Conservation (phyloP, 192 early-diverging fungal genomes). For the Coemansia sp. region DNA sequence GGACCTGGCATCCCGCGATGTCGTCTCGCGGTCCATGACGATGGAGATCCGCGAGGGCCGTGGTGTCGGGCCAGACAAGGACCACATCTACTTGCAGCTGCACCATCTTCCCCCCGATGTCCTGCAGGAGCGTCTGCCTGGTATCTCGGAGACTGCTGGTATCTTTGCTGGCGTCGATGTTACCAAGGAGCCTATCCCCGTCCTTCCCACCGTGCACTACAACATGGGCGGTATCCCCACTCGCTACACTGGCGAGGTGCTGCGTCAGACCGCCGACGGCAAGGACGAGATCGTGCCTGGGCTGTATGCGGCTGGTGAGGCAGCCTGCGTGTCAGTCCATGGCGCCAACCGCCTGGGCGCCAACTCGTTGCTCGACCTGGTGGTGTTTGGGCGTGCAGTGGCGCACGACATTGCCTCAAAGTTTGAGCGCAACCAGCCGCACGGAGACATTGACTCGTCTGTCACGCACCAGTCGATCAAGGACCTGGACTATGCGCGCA, state of each 20-base stretch:
- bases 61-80: conserved; percentile 94
- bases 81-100: conserved; percentile 97
- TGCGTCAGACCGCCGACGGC: conserved; percentile 75
- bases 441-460: conserved; percentile 77
- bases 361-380: conserved; percentile 98
- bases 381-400: conserved; percentile 97
- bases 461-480: conserved; percentile 89
- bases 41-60: conserved; percentile 97
- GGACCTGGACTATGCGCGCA: conserved; percentile 93
- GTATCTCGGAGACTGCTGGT: conserved; percentile 98
- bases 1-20: conserved; percentile 98
- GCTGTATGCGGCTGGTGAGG: conserved; percentile 98
- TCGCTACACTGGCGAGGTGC: conserved; percentile 94
- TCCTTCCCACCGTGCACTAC: conserved; percentile 99
- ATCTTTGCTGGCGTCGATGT: conserved; percentile 99
- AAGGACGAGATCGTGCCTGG: conserved; percentile 93
- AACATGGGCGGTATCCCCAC: conserved; percentile 99
- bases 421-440: conserved; percentile 86
- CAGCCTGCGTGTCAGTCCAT: conserved; percentile 97
- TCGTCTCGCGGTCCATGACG: conserved; percentile 98
- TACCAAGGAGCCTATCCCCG: conserved; percentile 99
- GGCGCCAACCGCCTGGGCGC: conserved; percentile 98
- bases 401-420: conserved; percentile 93
- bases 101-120: conserved; percentile 92
- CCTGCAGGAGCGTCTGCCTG: conserved; percentile 90